These are phyloP conservation scores for Cladobotryum mycophilum DNA, from an alignment of 2,329 filamentous ascomycete genomes.

Conservation along the genomic window DNA sequence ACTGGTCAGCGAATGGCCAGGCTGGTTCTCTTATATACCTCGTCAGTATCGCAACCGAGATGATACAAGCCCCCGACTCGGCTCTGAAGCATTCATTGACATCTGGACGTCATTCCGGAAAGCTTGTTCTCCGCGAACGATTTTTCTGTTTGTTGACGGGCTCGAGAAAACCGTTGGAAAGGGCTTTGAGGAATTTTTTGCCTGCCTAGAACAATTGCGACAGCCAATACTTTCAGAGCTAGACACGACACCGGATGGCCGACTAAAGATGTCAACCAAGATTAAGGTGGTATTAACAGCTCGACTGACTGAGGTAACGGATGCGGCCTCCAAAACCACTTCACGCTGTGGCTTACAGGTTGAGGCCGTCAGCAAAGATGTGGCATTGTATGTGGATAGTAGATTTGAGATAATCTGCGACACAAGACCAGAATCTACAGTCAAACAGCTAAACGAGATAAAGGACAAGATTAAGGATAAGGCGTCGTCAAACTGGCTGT, in stretches of 20 bases:
- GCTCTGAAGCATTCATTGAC: conserved; percentile 12
- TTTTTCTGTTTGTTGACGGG: conserved; percentile 20
- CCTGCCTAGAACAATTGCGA: conserved; percentile 5
- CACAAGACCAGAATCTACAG: background rate
- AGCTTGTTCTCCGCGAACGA: background rate
- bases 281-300: conserved; percentile 9
- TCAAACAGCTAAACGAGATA: background rate
- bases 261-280: conserved; percentile 1
- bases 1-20: conserved; percentile 11
- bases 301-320: conserved; percentile 2
- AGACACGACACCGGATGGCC: background rate
- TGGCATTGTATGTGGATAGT: conserved; percentile 4
- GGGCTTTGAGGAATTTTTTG: conserved; percentile 2
- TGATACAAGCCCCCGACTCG: conserved; percentile 2
- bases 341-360: conserved; percentile 5
- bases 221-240: background rate
- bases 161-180: conserved; percentile 14
- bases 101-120: conserved; percentile 15
- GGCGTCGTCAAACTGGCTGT: conserved; percentile 14
- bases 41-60: conserved; percentile 8
- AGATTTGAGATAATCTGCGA: conserved; percentile 3
- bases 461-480: conserved; percentile 9
- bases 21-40: conserved; percentile 14
- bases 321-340: conserved; percentile 1
- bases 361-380: background rate